Base-by-base conservation (phyloP, 495 filamentous ascomycete species). In the Lentithecium fluviatile region DNA sequence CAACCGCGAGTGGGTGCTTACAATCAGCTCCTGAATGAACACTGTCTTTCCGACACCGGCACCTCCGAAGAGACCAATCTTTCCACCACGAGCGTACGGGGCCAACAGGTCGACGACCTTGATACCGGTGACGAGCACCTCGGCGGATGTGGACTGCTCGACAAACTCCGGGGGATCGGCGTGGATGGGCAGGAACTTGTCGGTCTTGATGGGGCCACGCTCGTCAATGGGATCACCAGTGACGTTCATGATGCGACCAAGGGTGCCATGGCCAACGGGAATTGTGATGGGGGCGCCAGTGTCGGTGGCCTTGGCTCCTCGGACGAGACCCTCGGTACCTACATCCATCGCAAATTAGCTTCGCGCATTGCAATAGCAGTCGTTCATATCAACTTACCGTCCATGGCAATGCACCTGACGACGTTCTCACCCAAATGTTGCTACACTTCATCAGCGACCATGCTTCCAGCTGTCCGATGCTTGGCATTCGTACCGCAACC, bases 21-120 rank as follows among this genome's bases (percentile, higher is more conserved):
- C 85, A 79, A 98, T 98, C 75, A 98, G 80, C 82, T 98, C 94
- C 85, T 98, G 94, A 77, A 98, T 98, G 84, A 98, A 98, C 82
- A 98, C 94, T 76, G 94, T 98, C 88, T 98, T 98, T 79, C 94
- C 94, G 83, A 98, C 94, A 94, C 94, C 94, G 73, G 94, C 94
- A 94, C 94, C 94, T 82, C 94, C 94, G 81, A 98, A 98, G 74
- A 98, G 95, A 89, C 94, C 94, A 85, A 98, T 98, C 88, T 98
- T 98, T 85, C 94, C 94, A 88, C 94, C 94, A 92, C 94, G 94
- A 79, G 94, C 94, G 78, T 98, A 98, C 70, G 94, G 94, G 74
- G 94, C 94, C 69, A 98, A 84, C 67, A 98, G 82, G 76, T 98
- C 94, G 78, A 98, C 94, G 76, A 98, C 94, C 87, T 98, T 98